A percentile compares a stretch with the other conserved stretches of the same genome.
Conservation (phyloP, 345 rosid genomes). For the Trapa bicornis region DNA sequence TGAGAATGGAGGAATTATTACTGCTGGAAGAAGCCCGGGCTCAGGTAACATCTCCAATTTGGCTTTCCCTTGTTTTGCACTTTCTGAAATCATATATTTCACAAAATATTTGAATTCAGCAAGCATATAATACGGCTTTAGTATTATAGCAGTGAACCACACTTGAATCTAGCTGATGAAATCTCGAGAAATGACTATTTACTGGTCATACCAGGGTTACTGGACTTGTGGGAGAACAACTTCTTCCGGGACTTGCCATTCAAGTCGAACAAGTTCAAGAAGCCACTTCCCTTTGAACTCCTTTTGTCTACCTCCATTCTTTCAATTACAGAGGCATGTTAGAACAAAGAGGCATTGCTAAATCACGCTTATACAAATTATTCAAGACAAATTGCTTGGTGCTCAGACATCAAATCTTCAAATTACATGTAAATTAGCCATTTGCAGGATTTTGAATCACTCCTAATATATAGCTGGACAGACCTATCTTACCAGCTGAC, state of each 20-base stretch:
- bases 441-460: not conserved
- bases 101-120: no score
- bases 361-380: not conserved
- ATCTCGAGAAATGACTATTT: no score
- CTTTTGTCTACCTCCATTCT: conserved; percentile 36
- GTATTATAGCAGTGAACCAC: no score
- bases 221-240: conserved; percentile 37
- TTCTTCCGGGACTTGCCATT: conserved; percentile 76
- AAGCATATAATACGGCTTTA: no score
- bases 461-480: not conserved
- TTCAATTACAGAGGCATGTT: no score
- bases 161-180: no score
- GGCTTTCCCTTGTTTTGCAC: no score
- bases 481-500: not conserved
- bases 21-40: no score
- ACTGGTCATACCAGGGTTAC: conserved; percentile 25
- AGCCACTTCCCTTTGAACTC: conserved; percentile 48
- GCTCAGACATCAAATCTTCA: not conserved
- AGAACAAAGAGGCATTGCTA: not conserved
- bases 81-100: no score
- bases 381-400: not conserved
- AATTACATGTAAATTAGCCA: not conserved
- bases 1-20: conserved; percentile 2
- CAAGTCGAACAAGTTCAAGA: conserved; percentile 76
- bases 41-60: no score